These are phyloP conservation scores for Penicillium waksmanii DNA, from an alignment of 495 filamentous ascomycete species.

Conservation along the genomic window DNA sequence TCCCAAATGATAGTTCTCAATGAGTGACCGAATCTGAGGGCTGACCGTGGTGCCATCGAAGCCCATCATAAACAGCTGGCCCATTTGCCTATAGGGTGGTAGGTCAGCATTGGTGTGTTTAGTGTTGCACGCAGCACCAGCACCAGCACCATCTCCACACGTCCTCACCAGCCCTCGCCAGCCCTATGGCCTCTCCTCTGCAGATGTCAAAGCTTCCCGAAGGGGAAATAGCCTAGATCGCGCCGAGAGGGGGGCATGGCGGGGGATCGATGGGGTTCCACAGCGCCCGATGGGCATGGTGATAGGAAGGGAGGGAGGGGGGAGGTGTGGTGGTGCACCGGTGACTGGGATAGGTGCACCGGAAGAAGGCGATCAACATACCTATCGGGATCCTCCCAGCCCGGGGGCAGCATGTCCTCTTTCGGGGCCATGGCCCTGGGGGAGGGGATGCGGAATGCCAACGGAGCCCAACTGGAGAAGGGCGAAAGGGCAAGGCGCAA, in stretches of 20 bases:
- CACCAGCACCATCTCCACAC: background rate
- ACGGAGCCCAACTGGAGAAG: constrained; percentile 19
- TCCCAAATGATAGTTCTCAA: constrained; percentile 82
- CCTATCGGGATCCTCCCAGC: constrained; percentile 54
- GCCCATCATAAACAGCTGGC: constrained; percentile 94
- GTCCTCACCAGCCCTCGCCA: background rate
- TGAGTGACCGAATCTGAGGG: constrained; percentile 80
- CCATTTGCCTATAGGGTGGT: constrained; percentile 58
- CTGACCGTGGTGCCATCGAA: constrained; percentile 90
- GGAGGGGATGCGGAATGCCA: constrained; percentile 41
- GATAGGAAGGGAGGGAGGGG: constrained; percentile 10
- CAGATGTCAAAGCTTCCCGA: constrained; percentile 16
- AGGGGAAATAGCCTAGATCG: constrained; percentile 25
- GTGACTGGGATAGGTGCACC: constrained; percentile 11
- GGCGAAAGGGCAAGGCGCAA: constrained; percentile 1
- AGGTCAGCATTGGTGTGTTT: constrained; percentile 25
- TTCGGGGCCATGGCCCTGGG: constrained; percentile 54
- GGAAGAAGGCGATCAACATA: constrained; percentile 36
- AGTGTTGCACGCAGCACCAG: background rate
- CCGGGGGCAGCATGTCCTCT: constrained; percentile 53
- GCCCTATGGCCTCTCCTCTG: constrained; percentile 29
- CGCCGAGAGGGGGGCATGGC: constrained; percentile 1
- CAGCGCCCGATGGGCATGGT: constrained; percentile 16
- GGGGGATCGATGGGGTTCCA: constrained; percentile 23
- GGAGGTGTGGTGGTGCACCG: constrained; percentile 8